Evolutionary conservation across 2,329 filamentous ascomycete genomes (phyloP), one percentile per base, ranked within the genome.

Genomic region (Herpotrichia juniperi): DNA sequence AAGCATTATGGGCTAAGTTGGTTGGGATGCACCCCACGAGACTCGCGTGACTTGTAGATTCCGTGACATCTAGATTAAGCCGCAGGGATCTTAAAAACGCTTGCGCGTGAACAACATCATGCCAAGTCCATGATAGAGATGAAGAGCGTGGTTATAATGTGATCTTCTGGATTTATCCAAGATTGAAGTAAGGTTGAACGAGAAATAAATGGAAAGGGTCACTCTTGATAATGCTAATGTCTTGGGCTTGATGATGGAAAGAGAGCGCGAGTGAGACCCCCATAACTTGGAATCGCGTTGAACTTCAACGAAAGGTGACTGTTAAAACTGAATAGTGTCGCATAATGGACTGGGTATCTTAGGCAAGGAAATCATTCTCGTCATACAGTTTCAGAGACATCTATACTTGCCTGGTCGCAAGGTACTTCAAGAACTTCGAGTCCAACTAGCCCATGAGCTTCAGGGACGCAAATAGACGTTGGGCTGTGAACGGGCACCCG

Each of bases 11-110:
- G 42, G 47, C 31, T 34, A 42, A 28, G 22, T 39, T 46, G 42
- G 9, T 40, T 21, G 21, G 21, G 37, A 14, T 7, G 5, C 37
- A 37, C 19, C 22, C 34, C 48, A 30, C 28, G n/a, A 25, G 19
- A 16, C 22, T 37, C 57, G 54, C 52, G 50, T 60, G 55, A 59
- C 50, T 39, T 24, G 42, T 40, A 19, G 49, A 48, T 39, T 49
- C 26, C 45, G 32, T 39, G 34, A 47, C 39, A 14, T 8, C 19
- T 39, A 47, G 25, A 47, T 47, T 47, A 39, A 47, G 3, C 16
- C 26, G 25, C 44, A 37, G 22, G 32, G 44, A 26, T 37, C 2
- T 6, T 21, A 11, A 31, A 19, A 31, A 31, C 17, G 42, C 25
- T 21, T 30, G 28, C 17, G 10, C 30, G 10, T 42, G 3, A 44